These are phyloP conservation scores for Anacardium occidentale DNA, from an alignment of 345 rosid species.

Conservation along the genomic window DNA sequence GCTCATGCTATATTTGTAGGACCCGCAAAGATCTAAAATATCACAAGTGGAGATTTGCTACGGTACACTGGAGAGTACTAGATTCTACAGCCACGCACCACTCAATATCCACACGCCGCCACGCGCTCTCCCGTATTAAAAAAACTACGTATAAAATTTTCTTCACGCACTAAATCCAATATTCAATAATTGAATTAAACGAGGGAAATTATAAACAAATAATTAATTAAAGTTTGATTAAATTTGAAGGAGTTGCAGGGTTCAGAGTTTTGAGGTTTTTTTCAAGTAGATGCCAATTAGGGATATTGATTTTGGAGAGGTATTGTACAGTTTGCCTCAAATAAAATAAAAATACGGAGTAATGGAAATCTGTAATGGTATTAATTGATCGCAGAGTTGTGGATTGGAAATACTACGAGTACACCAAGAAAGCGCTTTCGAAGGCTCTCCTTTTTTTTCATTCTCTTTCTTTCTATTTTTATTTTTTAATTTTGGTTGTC, in stretches of 20 bases:
- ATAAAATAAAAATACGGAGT: not conserved
- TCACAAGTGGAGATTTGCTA: conserved; percentile 12
- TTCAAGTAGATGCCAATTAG: too few relatives aligned
- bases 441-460: not conserved
- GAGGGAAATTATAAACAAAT: too few relatives aligned
- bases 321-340: too few relatives aligned
- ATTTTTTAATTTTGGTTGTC: too few relatives aligned
- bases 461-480: conserved; percentile 8
- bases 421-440: conserved; percentile 5
- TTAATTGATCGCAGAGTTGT: conserved; percentile 12
- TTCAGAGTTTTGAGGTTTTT: too few relatives aligned
- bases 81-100: conserved; percentile 10
- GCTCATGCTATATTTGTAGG: conserved; percentile 5
- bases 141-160: too few relatives aligned
- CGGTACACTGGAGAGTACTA: not conserved
- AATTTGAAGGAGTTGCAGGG: too few relatives aligned
- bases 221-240: too few relatives aligned
- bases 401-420: not conserved
- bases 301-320: too few relatives aligned
- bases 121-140: too few relatives aligned
- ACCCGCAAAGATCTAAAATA: conserved; percentile 22
- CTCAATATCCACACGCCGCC: conserved; percentile 11
- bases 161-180: too few relatives aligned
- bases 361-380: not conserved
- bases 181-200: too few relatives aligned